phyloP scores from a whole-genome alignment of 2,329 filamentous ascomycete genomes.

The Cladosporium halotolerans region DNA sequence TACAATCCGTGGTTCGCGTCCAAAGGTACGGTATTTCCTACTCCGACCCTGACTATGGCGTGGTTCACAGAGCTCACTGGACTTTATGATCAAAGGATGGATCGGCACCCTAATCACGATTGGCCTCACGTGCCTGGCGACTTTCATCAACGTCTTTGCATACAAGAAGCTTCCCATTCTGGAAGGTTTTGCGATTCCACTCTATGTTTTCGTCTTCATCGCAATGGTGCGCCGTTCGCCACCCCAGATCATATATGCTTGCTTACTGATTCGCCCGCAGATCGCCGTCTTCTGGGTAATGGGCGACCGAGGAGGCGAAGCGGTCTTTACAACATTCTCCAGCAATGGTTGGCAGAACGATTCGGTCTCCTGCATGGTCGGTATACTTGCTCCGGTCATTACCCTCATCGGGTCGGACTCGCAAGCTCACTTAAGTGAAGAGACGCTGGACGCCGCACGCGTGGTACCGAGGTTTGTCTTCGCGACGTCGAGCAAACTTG shows the following conservation, averaged over 20 bases:
- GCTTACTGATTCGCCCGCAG: constrained; percentile 23
- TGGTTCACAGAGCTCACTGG: no score
- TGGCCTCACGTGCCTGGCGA: constrained; percentile 17
- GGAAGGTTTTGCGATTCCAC: no score
- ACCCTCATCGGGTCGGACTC: constrained; percentile 34
- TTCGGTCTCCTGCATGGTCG: constrained; percentile 23
- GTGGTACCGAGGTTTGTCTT: constrained; percentile 28
- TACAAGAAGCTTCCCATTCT: constrained; percentile 24
- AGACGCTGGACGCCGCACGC: constrained; percentile 25
- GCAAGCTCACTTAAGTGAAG: constrained; percentile 32
- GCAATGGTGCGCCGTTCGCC: no score
- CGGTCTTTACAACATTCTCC: constrained; percentile 22
- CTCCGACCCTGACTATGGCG: no score
- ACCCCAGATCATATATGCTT: no score
- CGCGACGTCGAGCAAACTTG: no score
- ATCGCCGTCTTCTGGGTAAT: constrained; percentile 22
- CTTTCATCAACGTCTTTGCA: constrained; percentile 26
- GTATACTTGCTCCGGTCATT: constrained; percentile 29
- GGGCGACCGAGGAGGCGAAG: constrained; percentile 2
- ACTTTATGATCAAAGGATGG: no score
- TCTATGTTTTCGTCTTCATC: no score
- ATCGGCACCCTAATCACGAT: constrained; percentile 15
- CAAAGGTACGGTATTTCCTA: no score
- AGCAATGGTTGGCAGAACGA: constrained; percentile 21
- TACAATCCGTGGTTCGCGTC: no score